Percentiles rank a stretch among this genome's conserved stretches.
phyloP scores from a whole-genome alignment of 306 rosid species.

The Malus orientalis region DNA sequence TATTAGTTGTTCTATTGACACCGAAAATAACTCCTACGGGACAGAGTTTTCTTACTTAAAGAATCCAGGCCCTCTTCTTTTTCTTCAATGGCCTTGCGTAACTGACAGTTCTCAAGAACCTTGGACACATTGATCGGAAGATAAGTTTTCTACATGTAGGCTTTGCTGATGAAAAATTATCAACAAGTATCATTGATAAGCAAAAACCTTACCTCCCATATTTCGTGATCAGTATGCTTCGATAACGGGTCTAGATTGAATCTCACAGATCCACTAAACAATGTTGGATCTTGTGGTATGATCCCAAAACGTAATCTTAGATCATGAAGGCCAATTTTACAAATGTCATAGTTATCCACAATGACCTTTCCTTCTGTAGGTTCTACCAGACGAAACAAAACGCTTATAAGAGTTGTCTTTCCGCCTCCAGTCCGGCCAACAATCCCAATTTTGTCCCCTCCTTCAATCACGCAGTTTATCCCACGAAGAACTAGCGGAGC shows the following conservation, averaged over 20 bases:
- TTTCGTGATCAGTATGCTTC: slow-evolving; percentile 12
- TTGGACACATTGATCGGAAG: neutral
- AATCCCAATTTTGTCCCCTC: slow-evolving; percentile 20
- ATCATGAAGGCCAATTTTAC: slow-evolving; percentile 4
- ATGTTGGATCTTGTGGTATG: slow-evolving; percentile 27
- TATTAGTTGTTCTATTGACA: neutral
- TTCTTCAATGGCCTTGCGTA: slow-evolving; percentile 11
- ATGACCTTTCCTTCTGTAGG: slow-evolving; percentile 21
- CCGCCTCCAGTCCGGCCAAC: slow-evolving; percentile 33
- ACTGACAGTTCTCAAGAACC: slow-evolving; percentile 21
- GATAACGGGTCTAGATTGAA: slow-evolving; percentile 27
- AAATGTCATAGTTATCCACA: slow-evolving; percentile 16
- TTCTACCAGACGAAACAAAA: slow-evolving; percentile 26
- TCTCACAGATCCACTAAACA: slow-evolving; percentile 25
- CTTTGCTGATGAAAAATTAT: too few species aligned
- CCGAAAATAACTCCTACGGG: neutral
- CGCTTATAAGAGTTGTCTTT: slow-evolving; percentile 27
- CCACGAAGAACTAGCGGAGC: slow-evolving; percentile 11
- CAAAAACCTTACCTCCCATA: slow-evolving; percentile 19
- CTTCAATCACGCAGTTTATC: slow-evolving; percentile 20
- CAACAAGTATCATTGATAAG: too few species aligned
- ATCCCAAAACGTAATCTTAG: slow-evolving; percentile 20
- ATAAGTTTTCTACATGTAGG: too few species aligned
- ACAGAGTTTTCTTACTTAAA: slow-evolving; percentile 10
- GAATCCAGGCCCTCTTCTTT: slow-evolving; percentile 20